Percentiles rank a stretch among this genome's conserved stretches.
Evolutionary conservation across 1,284 basidiomycete genomes (phyloP).

Genomic region (Cutaneotrichosporon sp.): DNA sequence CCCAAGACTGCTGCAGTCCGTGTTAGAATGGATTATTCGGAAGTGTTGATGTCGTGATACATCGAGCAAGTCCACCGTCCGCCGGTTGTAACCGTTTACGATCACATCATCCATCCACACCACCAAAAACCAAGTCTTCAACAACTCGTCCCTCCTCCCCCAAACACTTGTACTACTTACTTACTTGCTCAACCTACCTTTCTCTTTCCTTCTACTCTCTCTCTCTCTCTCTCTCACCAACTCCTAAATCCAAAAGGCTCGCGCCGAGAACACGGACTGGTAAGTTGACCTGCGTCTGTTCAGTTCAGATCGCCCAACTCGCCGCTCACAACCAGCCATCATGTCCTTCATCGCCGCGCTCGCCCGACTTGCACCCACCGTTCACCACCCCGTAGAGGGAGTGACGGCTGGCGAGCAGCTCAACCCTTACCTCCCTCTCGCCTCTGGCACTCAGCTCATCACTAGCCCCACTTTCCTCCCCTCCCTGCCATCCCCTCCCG

Average conservation of each 20-base stretch:
- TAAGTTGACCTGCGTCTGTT: not conserved
- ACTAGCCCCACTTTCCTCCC: constrained; percentile 40
- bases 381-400: constrained; percentile 36
- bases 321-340: not conserved
- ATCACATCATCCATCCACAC: too few species aligned
- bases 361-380: constrained; percentile 33
- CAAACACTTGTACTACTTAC: too few species aligned
- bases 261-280: constrained; percentile 2
- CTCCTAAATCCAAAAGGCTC: not conserved
- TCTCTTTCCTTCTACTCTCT: not conserved
- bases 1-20: not conserved
- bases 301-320: not conserved
- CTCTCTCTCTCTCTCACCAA: not conserved
- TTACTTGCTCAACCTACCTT: not conserved
- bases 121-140: too few species aligned
- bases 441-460: constrained; percentile 33
- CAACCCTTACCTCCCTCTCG: constrained; percentile 46
- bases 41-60: constrained; percentile 3
- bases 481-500: constrained; percentile 31
- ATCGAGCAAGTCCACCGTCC: not conserved
- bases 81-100: too few species aligned
- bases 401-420: constrained; percentile 25
- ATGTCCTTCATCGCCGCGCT: constrained; percentile 39
- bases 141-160: too few species aligned
- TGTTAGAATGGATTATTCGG: too few species aligned